Base-by-base conservation (phyloP, 2,329 filamentous ascomycete species). In the Lachnellula subtilissima region DNA sequence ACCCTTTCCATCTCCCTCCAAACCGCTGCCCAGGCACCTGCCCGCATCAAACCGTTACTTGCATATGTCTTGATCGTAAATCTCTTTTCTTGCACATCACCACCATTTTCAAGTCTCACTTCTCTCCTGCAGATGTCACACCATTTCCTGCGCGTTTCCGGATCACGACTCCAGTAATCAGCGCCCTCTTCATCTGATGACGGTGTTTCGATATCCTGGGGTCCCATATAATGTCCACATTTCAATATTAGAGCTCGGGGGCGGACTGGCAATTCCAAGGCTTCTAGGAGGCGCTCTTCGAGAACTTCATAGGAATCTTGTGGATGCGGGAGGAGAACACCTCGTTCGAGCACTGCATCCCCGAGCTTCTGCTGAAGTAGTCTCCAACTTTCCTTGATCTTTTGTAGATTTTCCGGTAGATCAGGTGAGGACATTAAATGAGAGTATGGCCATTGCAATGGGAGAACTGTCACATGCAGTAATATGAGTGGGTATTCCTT, bases 1-100 rank as follows among this genome's bases (percentile, higher is more conserved):
- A 97, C 90, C n/a, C 93, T 83, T 74, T 99, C 94, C 94, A 99
- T 99, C 72, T 97, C 93, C 64, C 84, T 88, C 93, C 93, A 99
- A 56, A 90, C 93, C 2, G 92, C 92, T 4, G 84, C 83, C 94
- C 94, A 99, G 0, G 94, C 93, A 0, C 91, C 91, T 5, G 90
- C 86, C 56, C 86, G 84, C 90, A 99, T 96, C 48, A 97, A 76
- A 0, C 94, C 94, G 71, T 97, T 99, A 52, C 91, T 93, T 0
- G 94, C 94, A 67, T 93, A 99, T 1, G 97, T 86, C 68, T 91
- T 94, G 70, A 97, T 80, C 32, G 85, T 82, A 77, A 90, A 94
- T 80, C 78, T 42, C n/a, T 61, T 64, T 35, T 50, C 52, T 14
- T 57, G 57, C 19, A 60, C 40, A 11, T 63, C 61, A 25, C 61